phyloP scores from a whole-genome alignment of 768 basidiomycete species.

The Suillus subaureus region DNA sequence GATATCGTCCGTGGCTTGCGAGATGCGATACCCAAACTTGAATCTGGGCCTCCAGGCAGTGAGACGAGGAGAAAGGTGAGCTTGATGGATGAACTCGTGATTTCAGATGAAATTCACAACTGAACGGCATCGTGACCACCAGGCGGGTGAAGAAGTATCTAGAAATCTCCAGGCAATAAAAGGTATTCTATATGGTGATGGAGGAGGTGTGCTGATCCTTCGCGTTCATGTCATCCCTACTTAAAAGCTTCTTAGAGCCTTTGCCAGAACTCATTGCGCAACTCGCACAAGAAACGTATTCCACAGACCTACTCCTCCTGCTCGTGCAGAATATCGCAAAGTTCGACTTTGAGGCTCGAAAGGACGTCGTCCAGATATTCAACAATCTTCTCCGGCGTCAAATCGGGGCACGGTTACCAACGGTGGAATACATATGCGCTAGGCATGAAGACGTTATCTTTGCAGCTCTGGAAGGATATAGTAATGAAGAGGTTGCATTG shows the following conservation, averaged over 20 bases:
- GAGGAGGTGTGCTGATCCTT: conserved; percentile 61
- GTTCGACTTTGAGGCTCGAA: conserved; percentile 93
- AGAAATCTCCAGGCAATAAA: conserved; percentile 93
- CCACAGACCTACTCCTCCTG: conserved; percentile 80
- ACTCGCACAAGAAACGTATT: conserved; percentile 94
- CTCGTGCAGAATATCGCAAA: conserved; percentile 81
- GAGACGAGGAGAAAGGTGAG: conserved; percentile 83
- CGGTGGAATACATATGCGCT: conserved; percentile 87
- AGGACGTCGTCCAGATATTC: conserved; percentile 84
- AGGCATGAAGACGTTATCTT: conserved; percentile 80
- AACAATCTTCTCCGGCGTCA: conserved; percentile 89
- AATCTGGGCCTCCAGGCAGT: conserved; percentile 68
- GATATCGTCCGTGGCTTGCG: conserved; percentile 83
- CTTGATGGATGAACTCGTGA: background rate
- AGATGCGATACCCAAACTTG: conserved; percentile 79
- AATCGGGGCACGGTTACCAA: conserved; percentile 94
- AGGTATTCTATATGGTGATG: conserved; percentile 82
- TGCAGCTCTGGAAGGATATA: conserved; percentile 87
- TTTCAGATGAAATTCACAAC: background rate
- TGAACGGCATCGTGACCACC: conserved; percentile 12
- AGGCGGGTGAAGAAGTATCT: conserved; percentile 89
- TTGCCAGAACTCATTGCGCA: conserved; percentile 90
- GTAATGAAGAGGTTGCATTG: conserved; percentile 93
- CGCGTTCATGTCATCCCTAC: conserved; percentile 5
- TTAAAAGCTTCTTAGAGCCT: conserved; percentile 54